Evolutionary conservation across 208 protist species (phyloP), one percentile per base, ranked within the genome.

Genomic region (Trypanosoma brucei): DNA sequence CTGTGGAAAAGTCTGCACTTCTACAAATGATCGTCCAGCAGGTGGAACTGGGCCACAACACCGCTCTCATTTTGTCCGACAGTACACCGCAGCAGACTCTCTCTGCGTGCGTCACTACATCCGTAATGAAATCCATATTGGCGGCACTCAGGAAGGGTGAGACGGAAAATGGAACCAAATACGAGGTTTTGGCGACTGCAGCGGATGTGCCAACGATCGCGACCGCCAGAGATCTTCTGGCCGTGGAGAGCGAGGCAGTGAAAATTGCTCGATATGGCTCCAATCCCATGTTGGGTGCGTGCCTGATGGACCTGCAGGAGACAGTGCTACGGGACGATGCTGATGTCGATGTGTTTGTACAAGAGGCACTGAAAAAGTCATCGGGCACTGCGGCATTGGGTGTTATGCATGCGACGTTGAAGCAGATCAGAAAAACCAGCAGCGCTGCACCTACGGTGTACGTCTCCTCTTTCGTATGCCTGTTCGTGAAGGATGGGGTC

Each of bases 231-330:
- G 83, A 86, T 63, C 55, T 86, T 31, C 59, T 72, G n/a, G 69
- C 67, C 31, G 31, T 56, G n/a, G 39, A 37, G 3, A 45, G 36
- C 22, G 59, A 40, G 39, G 68, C 66, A 65, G 34, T 45, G 22
- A 74, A 72, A 54, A 66, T 68, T 39, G 48, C 77, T 34, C 52
- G 52, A 11, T 79, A 81, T 56, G 83, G 76, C 46, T 83, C 79
- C 8, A 85, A 90, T 65, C 76, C 79, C 22, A 65, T 90, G 33
- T 86, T 73, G 56, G 83, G 83, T 57, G 55, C 67, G 11, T 85
- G 77, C 52, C 63, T 90, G 45, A 68, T 79, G 65, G 61, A 77
- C 55, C 55, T 81, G 37, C 77, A 70, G 63, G 59, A 44, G 35
- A 46, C 6, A 34, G 13, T 53, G 7, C 46, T 84, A 51, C 65